Evolutionary conservation across 176 grass and related monocot species (phyloP).

Genomic region (Aechmea fasciata): DNA sequence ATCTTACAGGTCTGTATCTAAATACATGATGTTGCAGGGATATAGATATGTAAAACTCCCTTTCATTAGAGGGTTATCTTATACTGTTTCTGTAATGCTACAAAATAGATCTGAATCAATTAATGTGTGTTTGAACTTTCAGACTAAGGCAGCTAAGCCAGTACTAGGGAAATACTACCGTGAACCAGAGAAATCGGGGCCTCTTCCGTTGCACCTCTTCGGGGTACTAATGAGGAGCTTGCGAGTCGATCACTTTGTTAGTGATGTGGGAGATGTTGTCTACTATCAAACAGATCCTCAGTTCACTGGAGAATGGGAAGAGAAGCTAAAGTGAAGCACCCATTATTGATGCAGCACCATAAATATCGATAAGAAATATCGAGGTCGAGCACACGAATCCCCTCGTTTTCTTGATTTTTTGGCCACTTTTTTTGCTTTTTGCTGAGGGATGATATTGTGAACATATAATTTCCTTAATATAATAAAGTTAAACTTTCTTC

Average conservation of each 20-base stretch:
- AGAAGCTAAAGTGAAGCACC: conserved; percentile 6
- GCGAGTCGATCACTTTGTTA: conserved; percentile 76
- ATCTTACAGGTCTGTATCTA: no score
- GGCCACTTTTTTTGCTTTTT: no score
- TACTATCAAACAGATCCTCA: conserved; percentile 70
- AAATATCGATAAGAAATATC: neutral
- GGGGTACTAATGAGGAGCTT: conserved; percentile 57
- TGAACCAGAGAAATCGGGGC: conserved; percentile 60
- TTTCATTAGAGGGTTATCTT: no score
- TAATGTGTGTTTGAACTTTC: neutral
- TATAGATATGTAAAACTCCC: no score
- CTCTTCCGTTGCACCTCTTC: conserved; percentile 54
- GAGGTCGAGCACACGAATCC: neutral
- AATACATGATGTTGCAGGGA: no score
- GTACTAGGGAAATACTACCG: conserved; percentile 72
- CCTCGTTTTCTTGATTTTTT: no score
- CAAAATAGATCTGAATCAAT: neutral
- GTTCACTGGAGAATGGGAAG: conserved; percentile 8
- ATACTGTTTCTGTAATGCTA: no score
- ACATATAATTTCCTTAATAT: no score
- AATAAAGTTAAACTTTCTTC: no score
- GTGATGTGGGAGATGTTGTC: conserved; percentile 69
- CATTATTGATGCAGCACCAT: neutral
- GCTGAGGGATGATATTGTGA: no score
- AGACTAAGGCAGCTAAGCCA: conserved; percentile 67